These are phyloP conservation scores for Ilex asprella DNA, from an alignment of 257 asterid species.

Conservation along the genomic window DNA sequence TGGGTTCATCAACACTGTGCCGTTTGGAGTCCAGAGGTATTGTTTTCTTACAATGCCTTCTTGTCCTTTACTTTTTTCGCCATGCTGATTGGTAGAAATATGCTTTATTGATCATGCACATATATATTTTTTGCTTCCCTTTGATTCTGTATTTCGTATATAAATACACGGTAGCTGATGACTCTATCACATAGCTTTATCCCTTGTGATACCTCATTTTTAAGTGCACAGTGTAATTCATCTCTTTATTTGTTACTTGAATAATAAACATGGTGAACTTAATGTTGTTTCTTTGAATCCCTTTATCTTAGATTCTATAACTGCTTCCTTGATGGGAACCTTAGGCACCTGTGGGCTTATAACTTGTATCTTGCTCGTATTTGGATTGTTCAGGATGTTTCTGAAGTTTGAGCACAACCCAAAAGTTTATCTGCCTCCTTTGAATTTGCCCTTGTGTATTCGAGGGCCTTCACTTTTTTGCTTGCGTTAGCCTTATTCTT, in stretches of 20 bases:
- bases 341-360: too few species aligned
- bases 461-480: too few species aligned
- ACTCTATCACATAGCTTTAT: neutral
- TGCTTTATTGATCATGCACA: too few species aligned
- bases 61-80: constrained; percentile 1
- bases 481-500: too few species aligned
- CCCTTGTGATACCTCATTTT: neutral
- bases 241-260: neutral
- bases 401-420: too few species aligned
- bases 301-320: neutral
- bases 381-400: too few species aligned
- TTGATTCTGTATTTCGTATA: too few species aligned
- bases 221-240: neutral
- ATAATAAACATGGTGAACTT: neutral
- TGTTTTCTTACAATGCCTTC: constrained; percentile 9
- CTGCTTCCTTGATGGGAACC: neutral
- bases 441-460: too few species aligned
- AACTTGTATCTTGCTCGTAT: too few species aligned
- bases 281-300: neutral
- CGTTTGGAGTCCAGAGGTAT: constrained; percentile 99
- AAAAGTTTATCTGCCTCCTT: too few species aligned
- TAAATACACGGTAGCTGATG: neutral
- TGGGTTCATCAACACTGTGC: constrained; percentile 99
- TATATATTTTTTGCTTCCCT: too few species aligned
- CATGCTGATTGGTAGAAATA: neutral